A percentile compares a stretch with the other conserved stretches of the same genome.
These are phyloP conservation scores for Acanthamoeba healyi DNA, from an alignment of 208 protist genomes.

Conservation along the genomic window DNA sequence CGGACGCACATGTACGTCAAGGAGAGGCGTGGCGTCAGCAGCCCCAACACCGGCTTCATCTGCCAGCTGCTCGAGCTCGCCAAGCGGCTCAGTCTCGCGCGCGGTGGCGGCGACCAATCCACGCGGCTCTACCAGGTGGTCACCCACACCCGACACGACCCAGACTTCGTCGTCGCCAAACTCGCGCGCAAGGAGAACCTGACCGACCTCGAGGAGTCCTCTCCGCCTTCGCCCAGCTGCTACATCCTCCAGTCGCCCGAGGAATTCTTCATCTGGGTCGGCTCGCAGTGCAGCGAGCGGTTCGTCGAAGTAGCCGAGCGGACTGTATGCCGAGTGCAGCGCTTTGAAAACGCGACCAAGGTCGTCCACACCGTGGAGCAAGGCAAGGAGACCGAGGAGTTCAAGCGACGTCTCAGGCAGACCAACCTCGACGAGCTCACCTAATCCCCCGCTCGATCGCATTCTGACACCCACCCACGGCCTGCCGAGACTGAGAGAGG, in stretches of 20 bases:
- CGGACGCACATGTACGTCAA: slow-evolving; percentile 92
- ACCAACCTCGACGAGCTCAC: background rate
- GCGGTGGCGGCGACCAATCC: background rate
- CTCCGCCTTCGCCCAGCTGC: slow-evolving; percentile 39
- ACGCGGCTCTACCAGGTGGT: slow-evolving; percentile 38
- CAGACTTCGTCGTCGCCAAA: slow-evolving; percentile 46
- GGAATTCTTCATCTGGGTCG: slow-evolving; percentile 54
- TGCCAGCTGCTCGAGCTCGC: slow-evolving; percentile 90
- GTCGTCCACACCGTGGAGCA: background rate
- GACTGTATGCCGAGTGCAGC: slow-evolving; percentile 28
- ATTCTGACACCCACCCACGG: background rate
- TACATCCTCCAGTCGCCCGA: slow-evolving; percentile 52
- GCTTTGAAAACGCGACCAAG: slow-evolving; percentile 33
- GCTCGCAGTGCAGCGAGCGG: slow-evolving; percentile 19
- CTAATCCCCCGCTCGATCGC: background rate
- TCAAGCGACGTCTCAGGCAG: background rate
- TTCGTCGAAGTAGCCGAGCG: slow-evolving; percentile 11
- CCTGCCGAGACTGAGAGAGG: background rate
- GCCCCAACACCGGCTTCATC: slow-evolving; percentile 94
- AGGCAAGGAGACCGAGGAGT: slow-evolving; percentile 48
- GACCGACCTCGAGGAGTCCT: background rate
- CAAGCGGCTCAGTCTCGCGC: slow-evolving; percentile 24
- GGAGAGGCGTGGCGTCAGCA: slow-evolving; percentile 89
- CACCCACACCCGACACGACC: slow-evolving; percentile 23
- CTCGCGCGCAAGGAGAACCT: slow-evolving; percentile 25